A percentile compares a stretch with the other conserved stretches of the same genome.
Conservation (phyloP, 805 yeast genomes). For the Schwanniomyces sp. region DNA sequence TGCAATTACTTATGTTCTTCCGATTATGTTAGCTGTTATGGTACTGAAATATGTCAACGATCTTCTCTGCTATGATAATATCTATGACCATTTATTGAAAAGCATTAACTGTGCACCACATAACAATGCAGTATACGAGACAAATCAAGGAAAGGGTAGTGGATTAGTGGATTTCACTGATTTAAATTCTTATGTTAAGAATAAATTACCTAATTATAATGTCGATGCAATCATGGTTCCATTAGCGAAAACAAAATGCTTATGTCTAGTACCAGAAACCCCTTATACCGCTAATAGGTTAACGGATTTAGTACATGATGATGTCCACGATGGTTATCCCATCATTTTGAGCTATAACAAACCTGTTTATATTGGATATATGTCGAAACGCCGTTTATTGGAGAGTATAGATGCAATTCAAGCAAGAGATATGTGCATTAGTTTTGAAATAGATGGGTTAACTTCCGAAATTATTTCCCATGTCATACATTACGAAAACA, state of each 20-base stretch:
- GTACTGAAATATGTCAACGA: slow-evolving; percentile 74
- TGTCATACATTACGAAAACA: slow-evolving; percentile 23
- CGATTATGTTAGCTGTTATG: slow-evolving; percentile 83
- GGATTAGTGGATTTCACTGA: slow-evolving; percentile 35
- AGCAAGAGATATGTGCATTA: slow-evolving; percentile 7
- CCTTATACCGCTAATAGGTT: slow-evolving; percentile 24
- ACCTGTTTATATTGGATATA: slow-evolving; percentile 34
- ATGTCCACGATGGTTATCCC: slow-evolving; percentile 44
- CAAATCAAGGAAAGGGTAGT: slow-evolving; percentile 37
- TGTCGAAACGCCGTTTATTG: slow-evolving; percentile 27
- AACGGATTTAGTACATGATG: slow-evolving; percentile 23
- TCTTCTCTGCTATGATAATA: slow-evolving; percentile 54
- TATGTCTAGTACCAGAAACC: slow-evolving; percentile 20
- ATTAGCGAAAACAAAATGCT: slow-evolving; percentile 21
- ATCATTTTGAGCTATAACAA: slow-evolving; percentile 21
- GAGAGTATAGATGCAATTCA: slow-evolving; percentile 7
- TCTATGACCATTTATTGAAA: slow-evolving; percentile 52
- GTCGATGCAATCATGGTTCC: slow-evolving; percentile 32
- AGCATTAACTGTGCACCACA: not conserved
- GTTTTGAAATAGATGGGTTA: slow-evolving; percentile 20
- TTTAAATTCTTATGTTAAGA: slow-evolving; percentile 24
- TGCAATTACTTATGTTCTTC: slow-evolving; percentile 78
- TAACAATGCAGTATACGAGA: not conserved
- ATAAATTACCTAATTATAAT: slow-evolving; percentile 33
- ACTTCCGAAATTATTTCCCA: slow-evolving; percentile 19